Conservation (phyloP, 2,329 filamentous ascomycete genomes). For the Parasarocladium wereldwijsianum region DNA sequence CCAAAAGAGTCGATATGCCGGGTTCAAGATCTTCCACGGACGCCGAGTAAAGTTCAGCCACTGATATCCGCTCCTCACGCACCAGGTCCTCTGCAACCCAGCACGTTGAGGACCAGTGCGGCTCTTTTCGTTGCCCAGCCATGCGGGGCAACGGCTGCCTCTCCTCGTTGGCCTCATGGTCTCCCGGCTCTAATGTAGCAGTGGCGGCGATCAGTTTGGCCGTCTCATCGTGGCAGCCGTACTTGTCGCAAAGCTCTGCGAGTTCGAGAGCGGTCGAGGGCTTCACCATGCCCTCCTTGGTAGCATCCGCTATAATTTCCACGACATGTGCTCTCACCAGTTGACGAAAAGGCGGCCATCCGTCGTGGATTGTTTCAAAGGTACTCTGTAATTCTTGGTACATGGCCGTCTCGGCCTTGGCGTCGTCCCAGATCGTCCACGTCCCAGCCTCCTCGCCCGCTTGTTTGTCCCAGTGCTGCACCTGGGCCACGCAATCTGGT, state of each 20-base stretch:
- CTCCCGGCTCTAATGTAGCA: too few relatives aligned
- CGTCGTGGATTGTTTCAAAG: slow-evolving; percentile 13
- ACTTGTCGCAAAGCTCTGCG: slow-evolving; percentile 14
- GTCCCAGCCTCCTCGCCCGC: slow-evolving; percentile 10
- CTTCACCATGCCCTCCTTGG: slow-evolving; percentile 16
- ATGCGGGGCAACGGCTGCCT: too few relatives aligned
- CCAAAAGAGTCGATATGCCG: too few relatives aligned
- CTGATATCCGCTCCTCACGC: too few relatives aligned
- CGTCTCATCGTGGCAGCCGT: slow-evolving; percentile 14
- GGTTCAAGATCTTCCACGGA: too few relatives aligned
- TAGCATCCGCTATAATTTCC: slow-evolving; percentile 14
- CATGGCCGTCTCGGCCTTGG: slow-evolving; percentile 7
- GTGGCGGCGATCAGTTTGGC: slow-evolving; percentile 9
- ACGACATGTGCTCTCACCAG: slow-evolving; percentile 18
- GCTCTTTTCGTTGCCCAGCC: too few relatives aligned
- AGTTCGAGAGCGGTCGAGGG: slow-evolving; percentile 13
- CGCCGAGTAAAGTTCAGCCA: too few relatives aligned
- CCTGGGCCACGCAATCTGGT: slow-evolving; percentile 15
- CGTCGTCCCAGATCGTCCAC: slow-evolving; percentile 12
- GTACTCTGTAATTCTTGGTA: slow-evolving; percentile 20
- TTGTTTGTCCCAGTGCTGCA: slow-evolving; percentile 18
- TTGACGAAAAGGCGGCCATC: slow-evolving; percentile 19
- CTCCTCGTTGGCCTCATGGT: too few relatives aligned
- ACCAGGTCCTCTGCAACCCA: too few relatives aligned
- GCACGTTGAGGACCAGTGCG: too few relatives aligned